These are phyloP conservation scores for Calvatia gigantea DNA, from an alignment of 768 basidiomycete species.

Conservation along the genomic window DNA sequence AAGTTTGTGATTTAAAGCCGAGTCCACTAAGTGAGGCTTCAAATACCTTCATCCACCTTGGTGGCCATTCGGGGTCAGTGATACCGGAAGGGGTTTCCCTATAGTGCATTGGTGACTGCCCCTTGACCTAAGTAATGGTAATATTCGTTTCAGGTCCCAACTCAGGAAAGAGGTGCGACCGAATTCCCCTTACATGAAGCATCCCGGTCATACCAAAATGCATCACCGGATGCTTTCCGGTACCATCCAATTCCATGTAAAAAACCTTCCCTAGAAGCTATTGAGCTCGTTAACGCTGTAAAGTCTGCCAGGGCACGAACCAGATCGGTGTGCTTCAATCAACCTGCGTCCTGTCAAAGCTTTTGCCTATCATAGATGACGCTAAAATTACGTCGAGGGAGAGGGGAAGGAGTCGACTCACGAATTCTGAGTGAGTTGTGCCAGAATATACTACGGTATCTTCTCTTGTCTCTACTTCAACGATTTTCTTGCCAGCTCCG, in stretches of 20 bases:
- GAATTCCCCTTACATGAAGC: conserved; percentile 49
- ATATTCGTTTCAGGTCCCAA: not conserved
- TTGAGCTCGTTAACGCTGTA: too few relatives aligned
- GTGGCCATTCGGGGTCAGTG: conserved; percentile 52
- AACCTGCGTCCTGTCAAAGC: conserved; percentile 51
- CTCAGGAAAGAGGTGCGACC: conserved; percentile 15
- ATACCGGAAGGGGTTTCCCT: conserved; percentile 37
- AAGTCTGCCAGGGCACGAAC: too few relatives aligned
- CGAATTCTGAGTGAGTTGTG: conserved; percentile 56
- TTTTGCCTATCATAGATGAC: conserved; percentile 36
- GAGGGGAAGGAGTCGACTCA: conserved; percentile 33
- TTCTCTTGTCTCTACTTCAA: conserved; percentile 51
- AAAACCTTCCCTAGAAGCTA: conserved; percentile 51
- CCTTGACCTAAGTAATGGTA: conserved; percentile 36
- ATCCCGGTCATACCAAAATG: conserved; percentile 90
- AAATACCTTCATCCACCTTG: conserved; percentile 59
- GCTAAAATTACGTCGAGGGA: conserved; percentile 1
- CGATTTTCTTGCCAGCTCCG: conserved; percentile 52
- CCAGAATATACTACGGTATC: conserved; percentile 65
- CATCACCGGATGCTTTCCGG: conserved; percentile 61
- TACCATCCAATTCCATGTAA: conserved; percentile 60
- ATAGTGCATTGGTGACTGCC: conserved; percentile 46
- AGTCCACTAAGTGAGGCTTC: not conserved
- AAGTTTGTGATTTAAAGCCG: not conserved
- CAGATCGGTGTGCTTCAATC: conserved; percentile 49